Evolutionary conservation across 1,284 basidiomycete species (phyloP).

Genomic region (Uromyces viciae-fabae): DNA sequence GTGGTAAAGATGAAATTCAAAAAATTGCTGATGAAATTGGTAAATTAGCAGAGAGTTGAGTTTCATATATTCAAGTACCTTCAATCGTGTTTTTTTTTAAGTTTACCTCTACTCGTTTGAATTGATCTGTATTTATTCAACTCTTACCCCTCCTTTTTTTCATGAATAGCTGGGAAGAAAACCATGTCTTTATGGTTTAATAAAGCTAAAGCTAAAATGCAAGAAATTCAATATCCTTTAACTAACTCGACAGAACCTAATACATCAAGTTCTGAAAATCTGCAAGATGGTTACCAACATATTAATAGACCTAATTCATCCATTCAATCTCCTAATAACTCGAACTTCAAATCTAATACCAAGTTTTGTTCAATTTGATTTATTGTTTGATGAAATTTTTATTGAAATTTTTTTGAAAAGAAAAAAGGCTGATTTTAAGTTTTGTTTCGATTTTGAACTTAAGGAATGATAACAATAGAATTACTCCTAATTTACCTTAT

Average conservation of each 20-base stretch:
- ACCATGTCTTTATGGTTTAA: conserved; percentile 35
- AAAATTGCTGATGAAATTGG: conserved; percentile 42
- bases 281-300: neutral
- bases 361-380: too few relatives aligned
- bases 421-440: neutral
- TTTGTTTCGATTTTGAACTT: neutral
- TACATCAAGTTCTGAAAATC: neutral
- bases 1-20: conserved; percentile 42
- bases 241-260: neutral
- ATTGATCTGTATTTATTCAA: neutral
- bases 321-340: too few relatives aligned
- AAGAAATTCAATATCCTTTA: conserved; percentile 41
- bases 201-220: conserved; percentile 39
- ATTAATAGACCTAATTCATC: neutral
- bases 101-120: neutral
- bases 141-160: neutral
- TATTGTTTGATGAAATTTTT: too few relatives aligned
- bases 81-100: too few relatives aligned
- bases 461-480: neutral
- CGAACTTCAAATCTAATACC: too few relatives aligned
- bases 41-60: conserved; percentile 42
- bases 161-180: conserved; percentile 28
- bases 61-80: neutral
- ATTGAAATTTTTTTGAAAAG: neutral
- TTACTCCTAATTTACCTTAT: conserved; percentile 35